A percentile compares a stretch with the other conserved stretches of the same genome.
phyloP scores from a whole-genome alignment of 225 moss, liverwort and hornwort genomes.

The Sphagnum contortum region DNA sequence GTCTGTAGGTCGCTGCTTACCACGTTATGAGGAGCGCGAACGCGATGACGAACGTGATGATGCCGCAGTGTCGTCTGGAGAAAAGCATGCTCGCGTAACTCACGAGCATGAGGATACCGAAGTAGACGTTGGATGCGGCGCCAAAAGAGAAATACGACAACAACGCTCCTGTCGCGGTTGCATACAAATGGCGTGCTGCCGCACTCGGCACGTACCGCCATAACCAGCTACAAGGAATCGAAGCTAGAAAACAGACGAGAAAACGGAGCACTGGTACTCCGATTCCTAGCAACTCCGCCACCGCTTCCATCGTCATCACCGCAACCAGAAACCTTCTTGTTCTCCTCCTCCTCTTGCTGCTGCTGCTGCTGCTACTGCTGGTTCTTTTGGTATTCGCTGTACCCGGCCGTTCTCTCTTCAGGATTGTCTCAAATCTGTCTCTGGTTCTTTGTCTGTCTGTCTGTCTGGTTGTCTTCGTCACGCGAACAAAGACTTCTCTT shows the following conservation, averaged over 20 bases:
- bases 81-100: constrained; percentile 41
- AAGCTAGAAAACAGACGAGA: constrained; percentile 31
- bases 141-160: constrained; percentile 48
- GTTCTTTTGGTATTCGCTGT: too few relatives aligned
- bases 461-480: too few relatives aligned
- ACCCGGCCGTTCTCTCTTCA: too few relatives aligned
- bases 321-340: background rate
- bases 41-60: constrained; percentile 38
- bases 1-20: constrained; percentile 3
- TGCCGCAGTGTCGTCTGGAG: constrained; percentile 27
- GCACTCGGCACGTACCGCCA: constrained; percentile 39
- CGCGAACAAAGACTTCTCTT: too few relatives aligned
- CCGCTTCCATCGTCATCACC: constrained; percentile 25
- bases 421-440: too few relatives aligned
- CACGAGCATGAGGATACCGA: constrained; percentile 38
- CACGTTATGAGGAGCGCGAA: constrained; percentile 48
- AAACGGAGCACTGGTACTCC: constrained; percentile 32
- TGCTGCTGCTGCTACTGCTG: too few relatives aligned
- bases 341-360: background rate
- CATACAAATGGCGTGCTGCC: constrained; percentile 37
- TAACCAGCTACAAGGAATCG: constrained; percentile 47
- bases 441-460: too few relatives aligned
- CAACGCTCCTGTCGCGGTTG: constrained; percentile 36
- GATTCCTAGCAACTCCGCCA: constrained; percentile 24
- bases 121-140: constrained; percentile 19